Percentiles rank a stretch among this genome's conserved stretches.
Evolutionary conservation across 2,329 filamentous ascomycete genomes (phyloP).

Genomic region (Fonsecaea erecta): DNA sequence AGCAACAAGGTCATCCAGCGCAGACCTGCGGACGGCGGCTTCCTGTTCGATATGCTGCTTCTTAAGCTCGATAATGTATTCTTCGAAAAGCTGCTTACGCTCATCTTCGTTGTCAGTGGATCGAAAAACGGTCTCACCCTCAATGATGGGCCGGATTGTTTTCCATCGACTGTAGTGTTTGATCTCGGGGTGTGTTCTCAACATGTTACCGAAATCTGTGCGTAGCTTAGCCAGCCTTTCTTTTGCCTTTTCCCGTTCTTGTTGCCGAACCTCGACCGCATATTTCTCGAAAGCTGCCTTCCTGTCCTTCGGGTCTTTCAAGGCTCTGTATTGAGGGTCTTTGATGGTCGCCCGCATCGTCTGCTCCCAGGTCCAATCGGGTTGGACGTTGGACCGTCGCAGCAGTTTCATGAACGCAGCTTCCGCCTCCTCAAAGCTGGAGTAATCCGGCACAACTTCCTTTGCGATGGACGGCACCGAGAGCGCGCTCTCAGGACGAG

Average conservation of each 20-base stretch:
- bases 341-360: slow-evolving; percentile 83
- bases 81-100: slow-evolving; percentile 86
- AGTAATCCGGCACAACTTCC: slow-evolving; percentile 73
- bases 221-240: slow-evolving; percentile 90
- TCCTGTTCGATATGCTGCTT: slow-evolving; percentile 79
- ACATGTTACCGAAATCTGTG: slow-evolving; percentile 92
- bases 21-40: slow-evolving; percentile 71
- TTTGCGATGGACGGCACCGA: slow-evolving; percentile 44
- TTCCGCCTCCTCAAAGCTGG: slow-evolving; percentile 83
- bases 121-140: slow-evolving; percentile 93
- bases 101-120: slow-evolving; percentile 87
- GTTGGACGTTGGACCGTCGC: slow-evolving; percentile 80
- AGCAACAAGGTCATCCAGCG: slow-evolving; percentile 79
- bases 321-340: slow-evolving; percentile 88
- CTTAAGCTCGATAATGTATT: slow-evolving; percentile 85
- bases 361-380: slow-evolving; percentile 92
- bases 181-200: slow-evolving; percentile 95
- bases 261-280: slow-evolving; percentile 81
- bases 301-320: slow-evolving; percentile 90
- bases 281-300: slow-evolving; percentile 94
- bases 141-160: slow-evolving; percentile 89
- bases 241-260: slow-evolving; percentile 93
- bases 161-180: slow-evolving; percentile 97
- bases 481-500: slow-evolving; percentile 53
- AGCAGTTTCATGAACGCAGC: slow-evolving; percentile 90